Conservation (phyloP, 495 filamentous ascomycete genomes). For the Penicillium arizonense region DNA sequence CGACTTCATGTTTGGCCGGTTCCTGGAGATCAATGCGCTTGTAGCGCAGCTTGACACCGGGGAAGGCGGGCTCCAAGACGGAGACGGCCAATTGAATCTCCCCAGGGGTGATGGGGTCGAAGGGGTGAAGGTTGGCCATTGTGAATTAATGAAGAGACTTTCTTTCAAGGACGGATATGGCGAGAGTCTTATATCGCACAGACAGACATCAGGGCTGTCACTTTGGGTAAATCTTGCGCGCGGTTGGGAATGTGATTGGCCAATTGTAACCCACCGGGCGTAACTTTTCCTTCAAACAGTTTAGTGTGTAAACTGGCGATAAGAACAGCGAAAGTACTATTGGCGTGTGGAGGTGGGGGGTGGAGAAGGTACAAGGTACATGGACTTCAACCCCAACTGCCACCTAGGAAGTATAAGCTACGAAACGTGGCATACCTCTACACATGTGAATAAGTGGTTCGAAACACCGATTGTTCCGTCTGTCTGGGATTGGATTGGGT, state of each 20-base stretch:
- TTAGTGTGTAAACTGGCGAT: constrained; percentile 12
- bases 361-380: neutral
- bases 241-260: constrained; percentile 11
- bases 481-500: too few species aligned
- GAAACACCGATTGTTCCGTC: too few species aligned
- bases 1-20: constrained; percentile 39
- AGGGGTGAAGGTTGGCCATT: constrained; percentile 37
- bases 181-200: neutral
- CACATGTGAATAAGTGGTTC: too few species aligned
- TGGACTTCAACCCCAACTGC: too few species aligned
- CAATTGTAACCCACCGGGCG: constrained; percentile 9
- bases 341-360: neutral
- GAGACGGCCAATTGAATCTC: constrained; percentile 42
- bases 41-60: constrained; percentile 39
- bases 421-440: neutral
- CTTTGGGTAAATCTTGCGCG: constrained; percentile 24
- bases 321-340: neutral
- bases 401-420: too few species aligned
- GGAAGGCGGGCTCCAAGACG: constrained; percentile 38
- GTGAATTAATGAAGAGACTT: neutral
- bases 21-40: constrained; percentile 47
- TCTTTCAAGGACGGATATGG: neutral
- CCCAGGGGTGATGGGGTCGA: constrained; percentile 41
- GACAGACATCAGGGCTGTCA: neutral
- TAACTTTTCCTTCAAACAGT: constrained; percentile 14